These are phyloP conservation scores for Sicyos baderoa DNA, from an alignment of 306 rosid genomes.

Conservation along the genomic window DNA sequence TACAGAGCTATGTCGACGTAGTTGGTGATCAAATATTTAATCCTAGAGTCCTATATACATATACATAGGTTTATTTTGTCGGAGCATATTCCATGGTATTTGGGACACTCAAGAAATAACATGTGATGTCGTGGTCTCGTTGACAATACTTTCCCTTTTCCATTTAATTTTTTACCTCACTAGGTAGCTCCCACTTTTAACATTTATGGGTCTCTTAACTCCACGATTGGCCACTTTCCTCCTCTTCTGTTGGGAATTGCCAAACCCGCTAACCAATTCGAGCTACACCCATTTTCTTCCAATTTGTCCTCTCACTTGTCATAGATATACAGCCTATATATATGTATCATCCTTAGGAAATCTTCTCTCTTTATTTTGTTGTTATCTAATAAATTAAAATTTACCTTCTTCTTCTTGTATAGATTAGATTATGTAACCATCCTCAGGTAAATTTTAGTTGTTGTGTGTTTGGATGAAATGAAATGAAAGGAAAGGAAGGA, in stretches of 20 bases:
- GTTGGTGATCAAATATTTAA: too few species aligned
- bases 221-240: slow-evolving; percentile 3
- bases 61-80: too few species aligned
- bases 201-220: background rate
- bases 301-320: background rate
- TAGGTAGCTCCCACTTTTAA: background rate
- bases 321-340: too few species aligned
- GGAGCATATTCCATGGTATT: background rate
- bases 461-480: too few species aligned
- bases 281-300: background rate
- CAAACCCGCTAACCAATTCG: background rate
- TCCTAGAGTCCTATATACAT: too few species aligned
- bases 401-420: too few species aligned
- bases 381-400: too few species aligned
- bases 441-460: too few species aligned
- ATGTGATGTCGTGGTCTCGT: background rate
- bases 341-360: too few species aligned
- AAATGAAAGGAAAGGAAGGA: background rate
- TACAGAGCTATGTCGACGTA: too few species aligned
- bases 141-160: slow-evolving; percentile 17
- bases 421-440: too few species aligned
- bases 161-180: background rate
- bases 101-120: background rate
- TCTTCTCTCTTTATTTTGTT: too few species aligned
- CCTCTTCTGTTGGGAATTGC: background rate